A percentile compares a stretch with the other conserved stretches of the same genome.
Evolutionary conservation across 148 eudicot genomes (phyloP).

Genomic region (Rhododendron henanense): DNA sequence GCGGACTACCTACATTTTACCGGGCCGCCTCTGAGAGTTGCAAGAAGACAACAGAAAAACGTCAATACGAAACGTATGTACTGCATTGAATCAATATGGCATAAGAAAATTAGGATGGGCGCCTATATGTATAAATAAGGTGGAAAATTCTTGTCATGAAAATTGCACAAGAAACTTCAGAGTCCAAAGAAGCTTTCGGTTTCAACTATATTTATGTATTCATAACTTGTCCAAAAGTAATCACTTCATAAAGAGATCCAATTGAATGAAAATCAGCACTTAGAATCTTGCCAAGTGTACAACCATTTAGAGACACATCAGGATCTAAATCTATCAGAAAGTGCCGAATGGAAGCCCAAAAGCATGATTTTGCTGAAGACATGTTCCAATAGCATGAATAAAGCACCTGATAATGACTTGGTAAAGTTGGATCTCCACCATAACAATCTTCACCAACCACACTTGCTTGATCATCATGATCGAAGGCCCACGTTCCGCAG

Average conservation of each 20-base stretch:
- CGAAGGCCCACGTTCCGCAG: conserved; percentile 48
- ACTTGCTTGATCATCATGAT: conserved; percentile 55
- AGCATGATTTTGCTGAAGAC: not conserved
- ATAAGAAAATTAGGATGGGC: not conserved
- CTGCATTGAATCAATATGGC: not conserved
- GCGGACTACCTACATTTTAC: not conserved
- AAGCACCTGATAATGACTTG: conserved; percentile 49
- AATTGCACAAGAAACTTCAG: not conserved
- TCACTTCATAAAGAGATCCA: not conserved
- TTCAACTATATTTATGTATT: not conserved
- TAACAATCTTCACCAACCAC: conserved; percentile 37
- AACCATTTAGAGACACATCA: not conserved
- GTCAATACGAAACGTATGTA: not conserved
- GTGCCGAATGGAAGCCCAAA: not conserved
- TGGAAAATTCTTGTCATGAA: not conserved
- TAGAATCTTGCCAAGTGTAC: not conserved
- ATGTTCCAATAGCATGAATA: not conserved
- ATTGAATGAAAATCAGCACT: not conserved
- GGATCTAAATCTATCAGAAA: not conserved
- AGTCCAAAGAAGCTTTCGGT: not conserved
- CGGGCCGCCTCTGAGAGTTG: not conserved
- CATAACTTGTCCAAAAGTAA: not conserved
- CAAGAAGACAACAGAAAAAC: not conserved
- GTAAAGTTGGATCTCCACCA: conserved; percentile 36
- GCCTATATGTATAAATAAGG: not conserved